A percentile compares a stretch with the other conserved stretches of the same genome.
Evolutionary conservation across 805 yeast genomes (phyloP).

Genomic region (Saccharomycopsis synnaedendra): DNA sequence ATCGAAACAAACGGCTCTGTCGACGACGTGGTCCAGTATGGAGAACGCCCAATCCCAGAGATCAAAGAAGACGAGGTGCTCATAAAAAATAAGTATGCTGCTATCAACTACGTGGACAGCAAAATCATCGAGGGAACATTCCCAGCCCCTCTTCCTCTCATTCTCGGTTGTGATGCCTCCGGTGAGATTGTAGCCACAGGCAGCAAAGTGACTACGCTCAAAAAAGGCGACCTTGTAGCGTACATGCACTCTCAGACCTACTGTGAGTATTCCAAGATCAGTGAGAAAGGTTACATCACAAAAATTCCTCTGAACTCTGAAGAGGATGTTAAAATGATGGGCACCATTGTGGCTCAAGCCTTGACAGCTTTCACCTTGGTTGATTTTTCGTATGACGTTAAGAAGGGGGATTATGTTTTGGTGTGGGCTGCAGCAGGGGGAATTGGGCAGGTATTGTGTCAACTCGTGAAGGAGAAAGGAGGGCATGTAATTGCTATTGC

Average conservation of each 20-base stretch:
- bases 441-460: conserved; percentile 64
- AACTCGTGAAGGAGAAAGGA: conserved; percentile 50
- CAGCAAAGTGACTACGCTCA: conserved; percentile 33
- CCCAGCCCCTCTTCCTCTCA: conserved; percentile 45
- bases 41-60: conserved; percentile 47
- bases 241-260: conserved; percentile 60
- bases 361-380: conserved; percentile 69
- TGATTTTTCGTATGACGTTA: conserved; percentile 43
- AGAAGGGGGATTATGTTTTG: conserved; percentile 59
- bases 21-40: conserved; percentile 51
- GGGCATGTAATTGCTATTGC: conserved; percentile 82
- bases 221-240: conserved; percentile 46
- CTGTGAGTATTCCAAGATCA: conserved; percentile 37
- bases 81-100: conserved; percentile 65
- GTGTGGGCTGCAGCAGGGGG: conserved; percentile 97
- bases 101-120: conserved; percentile 73
- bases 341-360: conserved; percentile 58
- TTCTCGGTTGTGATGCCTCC: conserved; percentile 55
- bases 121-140: conserved; percentile 77
- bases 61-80: conserved; percentile 47
- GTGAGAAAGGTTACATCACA: conserved; percentile 25
- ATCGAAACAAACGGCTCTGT: conserved; percentile 45
- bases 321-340: conserved; percentile 40
- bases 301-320: conserved; percentile 41
- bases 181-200: conserved; percentile 44